These are phyloP conservation scores for Candida silvicultrix DNA, from an alignment of 805 yeast species.

Conservation along the genomic window DNA sequence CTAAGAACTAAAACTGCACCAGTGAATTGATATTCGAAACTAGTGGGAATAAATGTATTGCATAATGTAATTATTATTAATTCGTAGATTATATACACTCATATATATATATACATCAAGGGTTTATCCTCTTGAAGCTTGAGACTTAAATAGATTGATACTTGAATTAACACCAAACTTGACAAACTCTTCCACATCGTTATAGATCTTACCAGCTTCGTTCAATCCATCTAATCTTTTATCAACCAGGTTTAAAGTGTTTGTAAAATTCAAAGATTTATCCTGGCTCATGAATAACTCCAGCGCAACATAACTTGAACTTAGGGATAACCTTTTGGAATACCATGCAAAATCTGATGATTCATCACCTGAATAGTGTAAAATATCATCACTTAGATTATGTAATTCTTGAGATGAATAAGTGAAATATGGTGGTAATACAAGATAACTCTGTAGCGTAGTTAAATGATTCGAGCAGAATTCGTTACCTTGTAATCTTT, in stretches of 20 bases:
- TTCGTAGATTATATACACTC: too few species aligned
- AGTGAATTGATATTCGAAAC: too few species aligned
- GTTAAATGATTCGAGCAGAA: conserved; percentile 28
- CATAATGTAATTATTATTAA: too few species aligned
- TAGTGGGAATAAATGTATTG: too few species aligned
- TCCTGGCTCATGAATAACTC: conserved; percentile 83
- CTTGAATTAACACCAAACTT: conserved; percentile 53
- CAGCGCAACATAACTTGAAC: conserved; percentile 63
- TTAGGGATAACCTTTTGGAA: conserved; percentile 68
- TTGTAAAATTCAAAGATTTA: conserved; percentile 42
- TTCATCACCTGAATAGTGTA: conserved; percentile 70
- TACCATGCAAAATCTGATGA: conserved; percentile 90
- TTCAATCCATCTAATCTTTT: conserved; percentile 49
- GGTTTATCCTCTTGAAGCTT: conserved; percentile 51
- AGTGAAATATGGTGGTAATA: conserved; percentile 55
- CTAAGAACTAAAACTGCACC: conserved; percentile 29
- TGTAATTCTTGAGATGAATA: conserved; percentile 63
- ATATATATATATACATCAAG: neutral
- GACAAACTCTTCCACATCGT: conserved; percentile 69
- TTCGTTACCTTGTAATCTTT: conserved; percentile 39
- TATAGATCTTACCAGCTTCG: conserved; percentile 53
- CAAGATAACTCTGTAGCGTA: conserved; percentile 46
- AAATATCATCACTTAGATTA: conserved; percentile 75
- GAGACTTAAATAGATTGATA: conserved; percentile 65
- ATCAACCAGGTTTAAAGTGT: conserved; percentile 61